Evolutionary conservation across 2,329 filamentous ascomycete species (phyloP).

Genomic region (Aspergillus versicolor): DNA sequence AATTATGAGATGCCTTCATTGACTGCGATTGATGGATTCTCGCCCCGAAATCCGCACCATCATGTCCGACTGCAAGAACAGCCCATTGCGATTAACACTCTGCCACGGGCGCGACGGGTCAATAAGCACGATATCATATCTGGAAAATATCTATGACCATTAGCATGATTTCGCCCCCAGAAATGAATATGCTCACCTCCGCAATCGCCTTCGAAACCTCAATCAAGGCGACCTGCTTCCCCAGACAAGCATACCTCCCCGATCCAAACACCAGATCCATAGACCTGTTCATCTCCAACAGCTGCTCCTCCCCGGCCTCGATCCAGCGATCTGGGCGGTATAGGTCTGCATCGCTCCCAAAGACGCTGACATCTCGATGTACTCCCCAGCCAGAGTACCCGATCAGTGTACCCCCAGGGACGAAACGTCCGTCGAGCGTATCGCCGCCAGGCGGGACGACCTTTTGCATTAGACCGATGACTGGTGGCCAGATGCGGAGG

Average conservation of each 20-base stretch:
- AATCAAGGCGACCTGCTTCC: neutral
- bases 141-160: neutral
- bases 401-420: neutral
- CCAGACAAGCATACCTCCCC: neutral
- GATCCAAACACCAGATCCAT: constrained; percentile 1
- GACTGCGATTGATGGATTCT: too few relatives aligned
- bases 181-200: neutral
- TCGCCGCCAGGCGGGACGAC: neutral
- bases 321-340: neutral
- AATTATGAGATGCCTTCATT: too few relatives aligned
- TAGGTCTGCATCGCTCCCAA: neutral
- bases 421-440: neutral
- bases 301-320: neutral
- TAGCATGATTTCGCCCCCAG: neutral
- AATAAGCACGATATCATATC: neutral
- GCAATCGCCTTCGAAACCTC: neutral
- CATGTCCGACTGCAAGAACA: neutral
- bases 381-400: neutral
- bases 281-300: neutral
- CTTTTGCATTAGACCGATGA: neutral
- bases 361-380: neutral
- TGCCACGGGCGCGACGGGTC: neutral
- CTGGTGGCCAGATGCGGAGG: neutral
- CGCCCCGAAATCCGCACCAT: neutral
- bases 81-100: neutral